Base-by-base conservation (phyloP, 164 flowering plant genomes). In the Chimonanthus praecox region DNA sequence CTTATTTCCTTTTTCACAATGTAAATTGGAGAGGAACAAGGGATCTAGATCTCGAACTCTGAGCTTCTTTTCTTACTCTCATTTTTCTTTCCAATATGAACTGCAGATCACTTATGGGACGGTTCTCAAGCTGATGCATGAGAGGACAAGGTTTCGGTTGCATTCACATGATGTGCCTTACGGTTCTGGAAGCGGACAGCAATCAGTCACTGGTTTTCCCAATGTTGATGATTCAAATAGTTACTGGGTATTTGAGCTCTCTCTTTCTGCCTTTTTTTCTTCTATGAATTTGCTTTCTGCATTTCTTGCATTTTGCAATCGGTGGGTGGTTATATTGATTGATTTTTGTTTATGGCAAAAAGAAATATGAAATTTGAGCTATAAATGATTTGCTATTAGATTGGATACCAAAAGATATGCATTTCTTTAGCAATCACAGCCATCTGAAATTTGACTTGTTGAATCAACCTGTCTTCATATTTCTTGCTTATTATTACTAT, bases 141-240 rank as follows among this genome's bases (percentile, higher is more conserved):
- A 96, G 84, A 85, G 46, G 86, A 90, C 99, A 13, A 96, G 91
- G 48, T 88, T 84, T 61, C 75, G 97, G 74, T 80, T 96, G 75
- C 99, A 94, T 81, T 96, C 99, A 0, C 99, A 96, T 60, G 99
- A 96, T 63, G 97, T 96, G 68, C 99, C 99, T 1, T 96, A 96
- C 74, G 99, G 99, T 18, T 94, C 99, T 11, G 99, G 99, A 44
- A 96, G 99, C 72, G 99, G 99, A 43, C 99, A 96, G 81, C 99
- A 96, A 71, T 94, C 98, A 0, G 98, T 96, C 45, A 96, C 99
- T 72, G 92, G 97, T 47, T 96, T 94, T 69, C 89, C 99, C 0
- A 82, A 78, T 64, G 99, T 92, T 67, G 97, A 96, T 82, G 99
- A 96, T 83, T 62, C 98, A 49, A 96, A 94, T 77, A 96, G 99